phyloP scores from a whole-genome alignment of 139 green algal species.

The Chlorella sp. region DNA sequence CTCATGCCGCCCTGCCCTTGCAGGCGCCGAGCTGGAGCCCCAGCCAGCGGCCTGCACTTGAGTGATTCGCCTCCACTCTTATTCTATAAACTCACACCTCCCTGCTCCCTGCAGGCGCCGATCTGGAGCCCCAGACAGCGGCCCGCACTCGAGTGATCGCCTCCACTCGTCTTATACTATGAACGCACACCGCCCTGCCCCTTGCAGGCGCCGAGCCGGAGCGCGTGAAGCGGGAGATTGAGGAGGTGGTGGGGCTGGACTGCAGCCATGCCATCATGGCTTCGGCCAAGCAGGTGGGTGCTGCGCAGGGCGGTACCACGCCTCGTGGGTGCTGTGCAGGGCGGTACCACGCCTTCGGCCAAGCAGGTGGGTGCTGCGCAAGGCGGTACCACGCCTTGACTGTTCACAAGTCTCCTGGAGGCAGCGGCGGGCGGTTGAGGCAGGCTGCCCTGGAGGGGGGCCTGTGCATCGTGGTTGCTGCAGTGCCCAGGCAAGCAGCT shows the following conservation, averaged over 20 bases:
- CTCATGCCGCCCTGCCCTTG: not conserved
- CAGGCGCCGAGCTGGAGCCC: not conserved
- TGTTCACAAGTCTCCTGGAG: too few relatives aligned
- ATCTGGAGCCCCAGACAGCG: constrained; percentile 68
- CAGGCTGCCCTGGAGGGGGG: too few relatives aligned
- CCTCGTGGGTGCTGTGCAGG: too few relatives aligned
- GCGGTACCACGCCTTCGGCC: too few relatives aligned
- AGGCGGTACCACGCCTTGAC: too few relatives aligned
- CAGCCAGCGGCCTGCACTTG: not conserved
- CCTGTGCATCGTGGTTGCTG: too few relatives aligned
- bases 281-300: constrained; percentile 84
- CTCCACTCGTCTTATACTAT: not conserved
- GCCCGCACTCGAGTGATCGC: not conserved
- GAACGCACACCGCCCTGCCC: too few relatives aligned
- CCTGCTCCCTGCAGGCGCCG: constrained; percentile 52
- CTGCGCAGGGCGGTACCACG: constrained; percentile 7
- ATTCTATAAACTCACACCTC: too few relatives aligned
- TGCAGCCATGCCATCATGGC: constrained; percentile 75
- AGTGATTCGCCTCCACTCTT: not conserved
- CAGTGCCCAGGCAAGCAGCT: too few relatives aligned
- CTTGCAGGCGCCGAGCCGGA: constrained; percentile 88
- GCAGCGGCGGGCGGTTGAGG: too few relatives aligned
- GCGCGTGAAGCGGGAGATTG: constrained; percentile 92
- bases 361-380: not conserved
- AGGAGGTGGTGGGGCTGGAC: constrained; percentile 97